phyloP scores from a whole-genome alignment of 1,284 basidiomycete genomes.

The Polyporus tsugae region DNA sequence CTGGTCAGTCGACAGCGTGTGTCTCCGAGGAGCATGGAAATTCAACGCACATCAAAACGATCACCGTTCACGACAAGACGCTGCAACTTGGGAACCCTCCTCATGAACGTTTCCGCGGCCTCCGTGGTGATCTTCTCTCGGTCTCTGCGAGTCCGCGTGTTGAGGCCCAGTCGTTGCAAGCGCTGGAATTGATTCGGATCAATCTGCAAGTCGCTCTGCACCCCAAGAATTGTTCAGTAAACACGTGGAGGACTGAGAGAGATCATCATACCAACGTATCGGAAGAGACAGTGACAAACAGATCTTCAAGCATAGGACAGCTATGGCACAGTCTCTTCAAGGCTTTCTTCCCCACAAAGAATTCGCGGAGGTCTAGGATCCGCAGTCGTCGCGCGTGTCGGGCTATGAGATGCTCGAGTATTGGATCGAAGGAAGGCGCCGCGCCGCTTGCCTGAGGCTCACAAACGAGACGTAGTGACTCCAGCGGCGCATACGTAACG shows the following conservation, averaged over 20 bases:
- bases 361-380: conserved; percentile 45
- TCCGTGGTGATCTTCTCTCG: not conserved
- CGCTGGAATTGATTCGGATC: not conserved
- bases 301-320: conserved; percentile 29
- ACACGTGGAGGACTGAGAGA: not conserved
- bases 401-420: conserved; percentile 50
- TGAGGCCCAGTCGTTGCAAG: not conserved
- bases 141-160: not conserved
- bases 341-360: conserved; percentile 44
- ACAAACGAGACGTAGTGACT: conserved; percentile 43
- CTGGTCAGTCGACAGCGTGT: not conserved
- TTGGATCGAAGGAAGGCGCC: conserved; percentile 47
- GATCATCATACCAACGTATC: conserved; percentile 21
- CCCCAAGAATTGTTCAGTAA: not conserved
- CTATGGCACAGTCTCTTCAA: conserved; percentile 31
- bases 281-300: conserved; percentile 22
- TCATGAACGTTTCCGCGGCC: not conserved
- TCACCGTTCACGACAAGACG: not conserved
- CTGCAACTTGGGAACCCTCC: not conserved
- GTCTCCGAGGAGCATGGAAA: not conserved
- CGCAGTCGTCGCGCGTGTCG: conserved; percentile 48
- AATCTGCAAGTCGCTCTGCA: not conserved
- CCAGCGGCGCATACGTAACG: conserved; percentile 49
- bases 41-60: not conserved
- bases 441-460: conserved; percentile 21